Percentiles rank a stretch among this genome's conserved stretches.
phyloP scores from a whole-genome alignment of 2,329 filamentous ascomycete species.

The Alternaria sp. region DNA sequence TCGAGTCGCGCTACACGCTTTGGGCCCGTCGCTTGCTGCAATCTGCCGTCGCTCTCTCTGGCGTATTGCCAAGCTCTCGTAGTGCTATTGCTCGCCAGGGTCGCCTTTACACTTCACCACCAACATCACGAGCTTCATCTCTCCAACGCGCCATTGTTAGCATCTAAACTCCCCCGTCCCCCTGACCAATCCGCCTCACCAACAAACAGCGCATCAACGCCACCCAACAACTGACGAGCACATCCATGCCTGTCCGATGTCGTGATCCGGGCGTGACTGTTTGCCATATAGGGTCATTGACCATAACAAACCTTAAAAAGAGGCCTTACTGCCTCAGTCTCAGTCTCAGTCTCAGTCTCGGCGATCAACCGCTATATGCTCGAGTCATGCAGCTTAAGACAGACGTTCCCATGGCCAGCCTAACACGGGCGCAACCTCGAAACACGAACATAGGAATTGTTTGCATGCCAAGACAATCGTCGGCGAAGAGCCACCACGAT shows the following conservation, averaged over 20 bases:
- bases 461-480: background rate
- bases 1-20: background rate
- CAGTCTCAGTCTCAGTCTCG: background rate
- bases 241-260: background rate
- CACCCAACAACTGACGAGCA: background rate
- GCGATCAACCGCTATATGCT: constrained; percentile 2
- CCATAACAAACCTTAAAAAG: constrained; percentile 1
- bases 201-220: background rate
- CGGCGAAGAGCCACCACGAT: background rate
- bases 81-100: constrained; percentile 7
- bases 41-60: constrained; percentile 14
- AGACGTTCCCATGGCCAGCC: background rate
- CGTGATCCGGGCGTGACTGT: background rate
- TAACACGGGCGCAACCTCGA: background rate
- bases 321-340: background rate
- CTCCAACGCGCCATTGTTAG: background rate
- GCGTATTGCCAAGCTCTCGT: constrained; percentile 23
- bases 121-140: constrained; percentile 2
- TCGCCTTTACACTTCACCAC: constrained; percentile 1
- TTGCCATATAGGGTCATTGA: background rate
- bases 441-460: background rate
- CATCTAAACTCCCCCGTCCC: background rate
- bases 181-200: constrained; percentile 1
- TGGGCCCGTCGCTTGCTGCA: background rate
- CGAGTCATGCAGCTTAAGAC: constrained; percentile 3